Percentiles rank a stretch among this genome's conserved stretches.
These are phyloP conservation scores for Trichoderma sp. DNA, from an alignment of 2,329 filamentous ascomycete genomes.

Conservation along the genomic window DNA sequence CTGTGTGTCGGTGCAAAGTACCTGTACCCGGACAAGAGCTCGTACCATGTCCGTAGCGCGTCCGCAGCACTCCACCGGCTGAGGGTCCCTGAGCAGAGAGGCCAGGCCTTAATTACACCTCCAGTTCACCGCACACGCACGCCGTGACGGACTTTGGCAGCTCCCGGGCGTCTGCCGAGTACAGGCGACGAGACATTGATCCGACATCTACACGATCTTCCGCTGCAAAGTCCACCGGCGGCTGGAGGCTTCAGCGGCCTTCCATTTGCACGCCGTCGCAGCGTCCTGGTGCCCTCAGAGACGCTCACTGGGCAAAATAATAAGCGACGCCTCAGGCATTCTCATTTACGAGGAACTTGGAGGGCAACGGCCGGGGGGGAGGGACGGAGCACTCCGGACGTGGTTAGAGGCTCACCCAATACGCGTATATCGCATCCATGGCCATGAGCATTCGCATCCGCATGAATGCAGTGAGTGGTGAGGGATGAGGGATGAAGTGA, in stretches of 20 bases:
- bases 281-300: neutral
- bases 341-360: neutral
- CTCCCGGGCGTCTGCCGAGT: neutral
- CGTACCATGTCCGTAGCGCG: conserved; percentile 3
- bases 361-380: neutral
- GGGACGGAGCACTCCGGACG: conserved; percentile 10
- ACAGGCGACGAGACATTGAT: neutral
- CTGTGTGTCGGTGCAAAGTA: neutral
- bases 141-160: no score
- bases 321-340: neutral
- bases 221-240: neutral
- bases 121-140: neutral
- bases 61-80: conserved; percentile 21
- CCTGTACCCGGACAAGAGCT: neutral
- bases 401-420: conserved; percentile 10
- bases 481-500: no score
- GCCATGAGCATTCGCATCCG: neutral
- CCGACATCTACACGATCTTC: neutral
- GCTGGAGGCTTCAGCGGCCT: neutral
- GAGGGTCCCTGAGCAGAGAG: neutral
- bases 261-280: neutral
- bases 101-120: conserved; percentile 17
- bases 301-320: conserved; percentile 10
- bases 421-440: conserved; percentile 10
- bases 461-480: no score